Evolutionary conservation across 768 basidiomycete species (phyloP).

Genomic region (Phaeotremella skinneri): DNA sequence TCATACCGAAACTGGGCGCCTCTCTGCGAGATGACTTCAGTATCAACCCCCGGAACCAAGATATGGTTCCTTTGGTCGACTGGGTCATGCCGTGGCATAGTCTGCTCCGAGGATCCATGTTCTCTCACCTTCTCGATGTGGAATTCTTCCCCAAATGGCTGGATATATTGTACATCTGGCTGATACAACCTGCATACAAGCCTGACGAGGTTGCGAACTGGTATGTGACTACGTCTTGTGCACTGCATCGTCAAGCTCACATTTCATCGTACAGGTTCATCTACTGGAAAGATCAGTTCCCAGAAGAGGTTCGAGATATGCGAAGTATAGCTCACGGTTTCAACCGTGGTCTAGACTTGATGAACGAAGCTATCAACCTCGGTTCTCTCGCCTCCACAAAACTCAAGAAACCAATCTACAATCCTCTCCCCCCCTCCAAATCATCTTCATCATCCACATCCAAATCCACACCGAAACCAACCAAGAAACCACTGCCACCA

Average conservation of each 20-base stretch:
- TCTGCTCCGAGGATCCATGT: slow-evolving; percentile 70
- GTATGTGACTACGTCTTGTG: slow-evolving; percentile 57
- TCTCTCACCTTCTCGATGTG: slow-evolving; percentile 78
- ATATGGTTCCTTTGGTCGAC: slow-evolving; percentile 71
- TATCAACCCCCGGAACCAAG: slow-evolving; percentile 85
- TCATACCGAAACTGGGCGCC: slow-evolving; percentile 85
- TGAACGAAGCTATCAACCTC: slow-evolving; percentile 89
- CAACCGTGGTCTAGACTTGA: slow-evolving; percentile 80
- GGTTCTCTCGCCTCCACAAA: slow-evolving; percentile 65
- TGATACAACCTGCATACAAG: slow-evolving; percentile 80
- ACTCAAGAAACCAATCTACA: slow-evolving; percentile 63
- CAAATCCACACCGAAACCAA: slow-evolving; percentile 44
- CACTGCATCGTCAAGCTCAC: background rate
- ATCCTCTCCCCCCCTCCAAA: slow-evolving; percentile 42
- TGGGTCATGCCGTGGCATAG: slow-evolving; percentile 73
- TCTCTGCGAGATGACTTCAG: slow-evolving; percentile 73
- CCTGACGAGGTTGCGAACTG: slow-evolving; percentile 91
- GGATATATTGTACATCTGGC: slow-evolving; percentile 85
- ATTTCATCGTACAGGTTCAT: slow-evolving; percentile 55
- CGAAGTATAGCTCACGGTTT: slow-evolving; percentile 74
- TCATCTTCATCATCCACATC: slow-evolving; percentile 47
- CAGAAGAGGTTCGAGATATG: slow-evolving; percentile 66
- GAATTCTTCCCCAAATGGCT: slow-evolving; percentile 99
- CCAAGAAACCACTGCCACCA: slow-evolving; percentile 12
- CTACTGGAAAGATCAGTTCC: slow-evolving; percentile 80